Percentiles rank a stretch among this genome's conserved stretches.
phyloP scores from a whole-genome alignment of 129 eudicot genomes.

The Tagetes patula region DNA sequence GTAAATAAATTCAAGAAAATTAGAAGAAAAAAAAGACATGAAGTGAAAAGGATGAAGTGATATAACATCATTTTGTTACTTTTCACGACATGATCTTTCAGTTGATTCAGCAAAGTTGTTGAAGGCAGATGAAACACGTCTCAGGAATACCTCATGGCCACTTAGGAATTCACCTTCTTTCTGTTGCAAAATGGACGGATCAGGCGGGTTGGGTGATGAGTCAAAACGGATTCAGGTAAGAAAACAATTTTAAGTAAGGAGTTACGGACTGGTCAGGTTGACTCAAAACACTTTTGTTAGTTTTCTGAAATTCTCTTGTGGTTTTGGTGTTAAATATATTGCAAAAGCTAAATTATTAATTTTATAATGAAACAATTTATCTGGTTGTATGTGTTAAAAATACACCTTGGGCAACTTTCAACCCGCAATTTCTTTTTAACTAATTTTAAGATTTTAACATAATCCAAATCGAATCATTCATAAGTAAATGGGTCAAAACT shows the following conservation, averaged over 20 bases:
- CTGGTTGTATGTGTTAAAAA: neutral
- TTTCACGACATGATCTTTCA: slow-evolving; percentile 85
- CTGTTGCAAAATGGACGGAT: slow-evolving; percentile 39
- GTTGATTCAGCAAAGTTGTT: slow-evolving; percentile 88
- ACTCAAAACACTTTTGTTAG: neutral
- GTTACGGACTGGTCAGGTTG: neutral
- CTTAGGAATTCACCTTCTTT: slow-evolving; percentile 93
- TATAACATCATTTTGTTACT: slow-evolving; percentile 39
- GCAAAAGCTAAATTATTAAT: slow-evolving; percentile 5
- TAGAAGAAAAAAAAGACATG: neutral
- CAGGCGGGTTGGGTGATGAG: neutral
- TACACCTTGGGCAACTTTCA: neutral
- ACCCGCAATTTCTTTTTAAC: neutral
- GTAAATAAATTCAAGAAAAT: slow-evolving; percentile 29
- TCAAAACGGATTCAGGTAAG: neutral
- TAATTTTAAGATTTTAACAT: neutral
- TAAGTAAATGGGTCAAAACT: neutral
- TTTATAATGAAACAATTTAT: neutral
- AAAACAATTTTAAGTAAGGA: neutral
- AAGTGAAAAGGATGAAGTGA: slow-evolving; percentile 14
- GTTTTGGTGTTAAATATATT: neutral
- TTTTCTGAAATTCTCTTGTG: neutral
- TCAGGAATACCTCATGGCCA: slow-evolving; percentile 82
- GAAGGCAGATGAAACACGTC: slow-evolving; percentile 69
- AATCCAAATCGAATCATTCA: neutral